Evolutionary conservation across 305 asterid genomes (phyloP), one percentile per base, ranked within the genome.

Genomic region (Ilex paraguariensis): DNA sequence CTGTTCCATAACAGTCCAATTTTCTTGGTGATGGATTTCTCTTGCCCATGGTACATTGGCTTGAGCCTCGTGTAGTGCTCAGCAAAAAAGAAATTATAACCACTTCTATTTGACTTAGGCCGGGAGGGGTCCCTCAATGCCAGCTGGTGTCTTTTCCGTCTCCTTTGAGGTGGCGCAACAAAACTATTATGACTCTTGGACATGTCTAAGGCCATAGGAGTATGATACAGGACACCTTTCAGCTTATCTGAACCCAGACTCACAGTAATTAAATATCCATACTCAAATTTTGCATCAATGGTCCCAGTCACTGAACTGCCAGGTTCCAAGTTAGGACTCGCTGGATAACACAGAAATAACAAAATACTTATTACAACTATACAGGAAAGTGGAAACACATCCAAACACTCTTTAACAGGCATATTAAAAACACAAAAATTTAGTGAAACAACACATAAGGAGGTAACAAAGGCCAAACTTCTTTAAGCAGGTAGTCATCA

Each of bases 11-110:
- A 57, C 54, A 79, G 80, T 51, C 93, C 98, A 65, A 92, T 92
- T 72, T 73, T 84, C 63, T 86, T 85, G 73, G 85, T 85, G 69
- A 92, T 89, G 44, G 84, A 82, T 85, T 84, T 85, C 81, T 87
- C 97, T 66, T 87, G 93, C 54, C 97, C 98, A 65, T 85, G 89
- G 78, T 87, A 85, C 44, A 78, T 70, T 60, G 92, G 95, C 80
- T 87, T 82, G 76, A 93, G 72, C 50, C 80, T 83, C 54, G 71
- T 75, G 70, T 87, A 93, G 62, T 90, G 95, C 86, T 93, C 99
- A 11, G 88, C 91, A 48, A 87, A 93, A 73, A 90, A 90, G 84
- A 87, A 90, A 61, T 91, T 87, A 69, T 93, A 93, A 13, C 99
- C 97, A 56, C 92, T 93, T 66, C 88, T 76, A 59, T 83, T 87